These are phyloP conservation scores for Gracilaria vermiculophylla DNA, from an alignment of 23 red algal genomes.

Conservation along the genomic window DNA sequence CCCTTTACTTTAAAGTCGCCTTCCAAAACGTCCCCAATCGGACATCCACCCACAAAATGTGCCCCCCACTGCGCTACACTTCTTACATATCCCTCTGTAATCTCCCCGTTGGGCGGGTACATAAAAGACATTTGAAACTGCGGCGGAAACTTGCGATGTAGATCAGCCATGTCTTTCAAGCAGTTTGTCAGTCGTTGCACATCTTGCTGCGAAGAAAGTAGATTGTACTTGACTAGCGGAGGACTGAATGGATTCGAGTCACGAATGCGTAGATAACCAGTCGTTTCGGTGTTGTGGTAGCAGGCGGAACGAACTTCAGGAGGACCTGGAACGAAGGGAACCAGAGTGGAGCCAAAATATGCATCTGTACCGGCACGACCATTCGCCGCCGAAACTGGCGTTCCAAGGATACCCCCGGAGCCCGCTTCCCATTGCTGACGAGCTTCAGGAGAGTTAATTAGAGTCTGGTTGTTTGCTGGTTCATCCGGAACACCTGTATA, in stretches of 20 bases:
- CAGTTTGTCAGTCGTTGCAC: neutral
- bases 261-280: neutral
- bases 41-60: conserved; percentile 53
- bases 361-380: conserved; percentile 13
- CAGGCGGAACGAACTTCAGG: conserved; percentile 5
- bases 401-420: conserved; percentile 12
- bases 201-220: neutral
- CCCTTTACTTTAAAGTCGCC: conserved; percentile 45
- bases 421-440: conserved; percentile 9
- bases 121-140: neutral
- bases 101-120: conserved; percentile 17
- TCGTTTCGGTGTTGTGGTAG: conserved; percentile 19
- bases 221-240: conserved; percentile 5
- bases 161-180: neutral
- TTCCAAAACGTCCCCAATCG: conserved; percentile 23
- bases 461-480: conserved; percentile 19
- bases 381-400: neutral
- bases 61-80: conserved; percentile 2
- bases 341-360: neutral
- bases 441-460: neutral
- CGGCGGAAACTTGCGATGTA: neutral
- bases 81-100: conserved; percentile 24
- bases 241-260: conserved; percentile 8
- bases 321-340: neutral
- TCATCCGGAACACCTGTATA: conserved; percentile 14